phyloP scores from a whole-genome alignment of 2,329 filamentous ascomycete genomes.

The Pseudogymnoascus sp. region DNA sequence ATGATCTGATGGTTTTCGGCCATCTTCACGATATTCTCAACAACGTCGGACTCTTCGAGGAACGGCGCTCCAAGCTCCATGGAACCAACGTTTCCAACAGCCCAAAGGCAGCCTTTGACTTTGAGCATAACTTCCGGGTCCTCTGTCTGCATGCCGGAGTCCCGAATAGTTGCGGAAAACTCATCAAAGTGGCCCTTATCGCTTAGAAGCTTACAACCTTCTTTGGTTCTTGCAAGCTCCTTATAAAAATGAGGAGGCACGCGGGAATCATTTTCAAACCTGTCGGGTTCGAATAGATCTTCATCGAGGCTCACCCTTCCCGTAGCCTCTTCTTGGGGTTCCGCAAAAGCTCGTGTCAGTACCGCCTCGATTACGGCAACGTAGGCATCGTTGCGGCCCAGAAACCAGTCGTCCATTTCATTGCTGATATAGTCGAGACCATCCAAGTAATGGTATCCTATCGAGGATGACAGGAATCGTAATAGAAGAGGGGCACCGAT shows the following conservation, averaged over 20 bases:
- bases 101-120: slow-evolving; percentile 95
- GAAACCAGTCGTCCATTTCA: slow-evolving; percentile 99
- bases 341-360: slow-evolving; percentile 69
- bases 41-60: slow-evolving; percentile 80
- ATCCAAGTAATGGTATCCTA: slow-evolving; percentile 95
- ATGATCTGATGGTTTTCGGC: slow-evolving; percentile 83
- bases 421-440: slow-evolving; percentile 97
- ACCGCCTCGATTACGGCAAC: slow-evolving; percentile 94
- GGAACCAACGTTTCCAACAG: slow-evolving; percentile 92
- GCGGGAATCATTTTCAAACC: slow-evolving; percentile 36
- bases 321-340: slow-evolving; percentile 35
- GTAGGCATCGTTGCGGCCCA: slow-evolving; percentile 94
- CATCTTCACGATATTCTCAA: slow-evolving; percentile 78
- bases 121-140: slow-evolving; percentile 82
- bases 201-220: slow-evolving; percentile 81
- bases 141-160: slow-evolving; percentile 76
- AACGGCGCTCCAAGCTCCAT: slow-evolving; percentile 97
- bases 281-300: slow-evolving; percentile 29
- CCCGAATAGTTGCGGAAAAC: slow-evolving; percentile 80
- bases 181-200: slow-evolving; percentile 96
- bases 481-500: slow-evolving; percentile 89
- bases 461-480: slow-evolving; percentile 88
- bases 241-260: slow-evolving; percentile 98
- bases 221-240: slow-evolving; percentile 83
- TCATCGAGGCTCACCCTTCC: slow-evolving; percentile 32